phyloP scores from a whole-genome alignment of 129 eudicot genomes.

The Erigeron canadensis region DNA sequence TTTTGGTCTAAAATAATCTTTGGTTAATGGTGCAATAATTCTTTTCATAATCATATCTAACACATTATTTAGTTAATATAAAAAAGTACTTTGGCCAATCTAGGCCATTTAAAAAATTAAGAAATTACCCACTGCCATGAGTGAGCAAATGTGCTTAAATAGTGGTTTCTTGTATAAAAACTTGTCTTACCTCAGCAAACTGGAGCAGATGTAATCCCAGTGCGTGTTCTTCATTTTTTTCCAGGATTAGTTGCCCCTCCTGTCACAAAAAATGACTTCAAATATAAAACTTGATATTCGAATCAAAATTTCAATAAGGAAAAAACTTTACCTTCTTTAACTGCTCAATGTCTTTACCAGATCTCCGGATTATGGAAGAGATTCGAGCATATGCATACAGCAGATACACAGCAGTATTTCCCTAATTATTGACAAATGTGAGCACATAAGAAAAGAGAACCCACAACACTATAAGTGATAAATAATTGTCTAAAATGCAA shows the following conservation, averaged over 20 bases:
- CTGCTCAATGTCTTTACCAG: conserved; percentile 82
- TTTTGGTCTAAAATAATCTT: too few species aligned
- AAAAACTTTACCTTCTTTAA: conserved; percentile 54
- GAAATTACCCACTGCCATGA: too few species aligned
- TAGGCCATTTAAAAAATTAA: too few species aligned
- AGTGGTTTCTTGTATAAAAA: neutral
- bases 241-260: conserved; percentile 55
- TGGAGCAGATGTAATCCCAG: conserved; percentile 84
- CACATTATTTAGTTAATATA: too few species aligned
- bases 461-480: neutral
- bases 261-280: conserved; percentile 29
- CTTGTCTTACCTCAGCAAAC: conserved; percentile 71
- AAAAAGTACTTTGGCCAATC: too few species aligned
- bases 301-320: conserved; percentile 35
- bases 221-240: conserved; percentile 61
- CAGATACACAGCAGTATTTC: conserved; percentile 86
- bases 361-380: conserved; percentile 88
- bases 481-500: conserved; percentile 1
- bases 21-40: too few species aligned
- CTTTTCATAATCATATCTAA: too few species aligned
- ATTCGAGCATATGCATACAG: conserved; percentile 93
- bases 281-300: neutral
- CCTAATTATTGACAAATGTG: conserved; percentile 46
- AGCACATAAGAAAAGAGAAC: conserved; percentile 29
- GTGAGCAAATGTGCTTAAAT: neutral